Conservation (phyloP, 1,284 basidiomycete species). For the Calocybe gambosa region DNA sequence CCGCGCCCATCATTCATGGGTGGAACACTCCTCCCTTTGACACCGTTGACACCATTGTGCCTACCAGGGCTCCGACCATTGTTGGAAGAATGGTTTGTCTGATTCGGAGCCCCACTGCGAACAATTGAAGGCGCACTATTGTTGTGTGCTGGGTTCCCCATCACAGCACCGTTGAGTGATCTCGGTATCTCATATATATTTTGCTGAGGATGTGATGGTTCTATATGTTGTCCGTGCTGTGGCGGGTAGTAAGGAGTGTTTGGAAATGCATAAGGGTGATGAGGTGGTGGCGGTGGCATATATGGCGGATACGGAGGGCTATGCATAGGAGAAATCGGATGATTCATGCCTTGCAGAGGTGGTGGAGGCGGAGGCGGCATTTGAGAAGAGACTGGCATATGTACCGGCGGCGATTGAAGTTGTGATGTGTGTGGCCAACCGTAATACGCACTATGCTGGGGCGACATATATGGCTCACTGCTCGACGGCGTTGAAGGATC, state of each 20-base stretch:
- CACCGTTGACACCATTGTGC: constrained; percentile 19
- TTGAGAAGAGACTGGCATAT: constrained; percentile 20
- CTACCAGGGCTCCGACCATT: constrained; percentile 13
- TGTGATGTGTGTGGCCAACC: constrained; percentile 31
- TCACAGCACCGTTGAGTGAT: constrained; percentile 21
- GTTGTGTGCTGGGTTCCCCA: constrained; percentile 13
- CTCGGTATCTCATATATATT: constrained; percentile 24
- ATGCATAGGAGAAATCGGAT: constrained; percentile 20
- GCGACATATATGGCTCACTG: constrained; percentile 30
- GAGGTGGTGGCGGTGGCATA: constrained; percentile 28
- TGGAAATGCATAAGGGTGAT: constrained; percentile 36
- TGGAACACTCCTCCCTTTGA: constrained; percentile 29
- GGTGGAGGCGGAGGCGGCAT: constrained; percentile 27
- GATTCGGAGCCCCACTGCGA: constrained; percentile 1
- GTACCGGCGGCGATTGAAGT: constrained; percentile 31
- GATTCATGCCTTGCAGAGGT: constrained; percentile 14
- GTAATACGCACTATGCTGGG: constrained; percentile 33
- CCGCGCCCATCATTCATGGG: constrained; percentile 34
- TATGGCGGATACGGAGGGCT: constrained; percentile 30
- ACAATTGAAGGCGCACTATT: constrained; percentile 10
- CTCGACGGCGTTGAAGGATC: constrained; percentile 28
- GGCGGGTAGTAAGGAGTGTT: constrained; percentile 42
- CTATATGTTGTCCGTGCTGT: constrained; percentile 34
- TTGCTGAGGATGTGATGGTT: constrained; percentile 21
- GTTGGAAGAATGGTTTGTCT: constrained; percentile 3